Conservation (phyloP, 2,329 filamentous ascomycete species). For the Phialocephala sp. region DNA sequence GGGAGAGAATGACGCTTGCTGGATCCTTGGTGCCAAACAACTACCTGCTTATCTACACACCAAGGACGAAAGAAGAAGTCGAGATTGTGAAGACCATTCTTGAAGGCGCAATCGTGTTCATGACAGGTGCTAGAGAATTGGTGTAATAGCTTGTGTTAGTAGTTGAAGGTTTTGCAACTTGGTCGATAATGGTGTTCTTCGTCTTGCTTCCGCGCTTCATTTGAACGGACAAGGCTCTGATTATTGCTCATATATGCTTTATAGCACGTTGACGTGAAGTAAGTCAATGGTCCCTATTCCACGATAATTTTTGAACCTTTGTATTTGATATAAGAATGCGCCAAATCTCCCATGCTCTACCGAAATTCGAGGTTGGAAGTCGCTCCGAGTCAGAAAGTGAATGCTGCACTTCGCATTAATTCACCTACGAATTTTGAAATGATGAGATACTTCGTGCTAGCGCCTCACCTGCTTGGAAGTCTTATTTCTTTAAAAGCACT, state of each 20-base stretch:
- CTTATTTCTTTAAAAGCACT: no score
- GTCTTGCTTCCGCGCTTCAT: not conserved
- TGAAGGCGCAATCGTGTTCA: slow-evolving; percentile 35
- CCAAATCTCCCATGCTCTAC: no score
- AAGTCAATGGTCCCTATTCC: not conserved
- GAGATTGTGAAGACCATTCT: slow-evolving; percentile 33
- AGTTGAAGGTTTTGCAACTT: not conserved
- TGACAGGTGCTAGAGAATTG: slow-evolving; percentile 29
- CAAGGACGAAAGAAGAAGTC: slow-evolving; percentile 33
- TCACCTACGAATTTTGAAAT: no score
- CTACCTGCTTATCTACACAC: slow-evolving; percentile 37
- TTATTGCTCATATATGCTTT: not conserved
- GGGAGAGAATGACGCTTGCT: slow-evolving; percentile 35
- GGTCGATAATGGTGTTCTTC: not conserved
- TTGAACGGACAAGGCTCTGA: not conserved
- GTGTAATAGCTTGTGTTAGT: not conserved
- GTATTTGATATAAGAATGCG: no score
- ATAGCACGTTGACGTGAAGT: not conserved
- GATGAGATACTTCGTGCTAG: no score
- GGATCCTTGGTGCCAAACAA: slow-evolving; percentile 34
- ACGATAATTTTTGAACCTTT: no score
- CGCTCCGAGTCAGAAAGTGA: no score
- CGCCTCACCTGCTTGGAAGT: no score
- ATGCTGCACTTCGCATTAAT: no score
- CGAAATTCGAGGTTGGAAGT: no score